A percentile compares a stretch with the other conserved stretches of the same genome.
These are phyloP conservation scores for Podaxis sp. DNA, from an alignment of 768 basidiomycete species.

Conservation along the genomic window DNA sequence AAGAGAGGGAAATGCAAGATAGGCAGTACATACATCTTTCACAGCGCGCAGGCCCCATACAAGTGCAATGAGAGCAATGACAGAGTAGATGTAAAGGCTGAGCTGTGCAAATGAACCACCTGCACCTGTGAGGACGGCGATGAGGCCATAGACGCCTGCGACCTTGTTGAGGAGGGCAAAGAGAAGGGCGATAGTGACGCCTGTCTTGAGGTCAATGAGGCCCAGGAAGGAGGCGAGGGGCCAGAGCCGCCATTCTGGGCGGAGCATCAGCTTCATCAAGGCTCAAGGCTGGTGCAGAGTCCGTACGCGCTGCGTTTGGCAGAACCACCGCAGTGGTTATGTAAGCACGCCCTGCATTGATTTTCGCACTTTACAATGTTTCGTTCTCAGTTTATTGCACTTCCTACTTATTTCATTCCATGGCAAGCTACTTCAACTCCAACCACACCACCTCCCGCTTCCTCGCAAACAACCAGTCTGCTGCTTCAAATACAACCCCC, in stretches of 20 bases:
- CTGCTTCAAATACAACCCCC: not conserved
- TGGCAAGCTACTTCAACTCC: constrained; percentile 70
- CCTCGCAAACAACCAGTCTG: constrained; percentile 42
- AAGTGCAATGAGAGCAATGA: constrained; percentile 73
- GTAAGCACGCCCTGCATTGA: constrained; percentile 19
- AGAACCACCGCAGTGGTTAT: constrained; percentile 25
- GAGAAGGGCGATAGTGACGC: constrained; percentile 81
- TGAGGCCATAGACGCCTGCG: constrained; percentile 93
- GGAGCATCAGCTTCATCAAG: constrained; percentile 76
- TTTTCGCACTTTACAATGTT: constrained; percentile 1
- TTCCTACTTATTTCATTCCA: constrained; percentile 20
- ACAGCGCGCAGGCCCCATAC: constrained; percentile 89
- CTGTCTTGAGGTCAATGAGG: constrained; percentile 90
- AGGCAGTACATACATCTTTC: constrained; percentile 60
- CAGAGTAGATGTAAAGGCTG: constrained; percentile 91
- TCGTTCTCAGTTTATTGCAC: too few species aligned
- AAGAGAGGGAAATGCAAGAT: constrained; percentile 7
- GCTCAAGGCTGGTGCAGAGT: constrained; percentile 28
- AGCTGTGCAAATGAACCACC: constrained; percentile 94
- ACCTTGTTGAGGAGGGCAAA: constrained; percentile 98
- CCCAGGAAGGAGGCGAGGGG: constrained; percentile 83
- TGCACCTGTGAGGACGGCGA: constrained; percentile 86
- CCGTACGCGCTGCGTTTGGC: not conserved
- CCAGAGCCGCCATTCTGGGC: constrained; percentile 81
- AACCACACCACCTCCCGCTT: constrained; percentile 79